phyloP scores from a whole-genome alignment of 139 green algal genomes.

The Auxenochlorella pyrenoidosa region DNA sequence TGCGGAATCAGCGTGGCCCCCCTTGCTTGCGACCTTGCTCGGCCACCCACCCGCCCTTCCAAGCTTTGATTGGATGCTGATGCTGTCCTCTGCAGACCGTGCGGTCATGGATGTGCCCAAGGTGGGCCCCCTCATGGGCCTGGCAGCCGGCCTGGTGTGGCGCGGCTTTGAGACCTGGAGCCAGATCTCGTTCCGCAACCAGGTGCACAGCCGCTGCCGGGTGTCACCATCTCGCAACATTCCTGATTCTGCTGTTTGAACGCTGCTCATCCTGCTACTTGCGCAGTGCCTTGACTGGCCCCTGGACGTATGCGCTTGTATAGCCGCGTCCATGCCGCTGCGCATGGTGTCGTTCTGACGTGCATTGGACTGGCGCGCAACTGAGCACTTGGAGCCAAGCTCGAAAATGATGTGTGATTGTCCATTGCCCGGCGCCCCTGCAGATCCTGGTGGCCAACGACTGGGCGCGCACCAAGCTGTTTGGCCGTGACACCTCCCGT shows the following conservation, averaged over 20 bases:
- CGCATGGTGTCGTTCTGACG: no score
- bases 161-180: slow-evolving; percentile 87
- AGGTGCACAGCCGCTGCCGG: slow-evolving; percentile 57
- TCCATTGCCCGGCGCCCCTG: not conserved
- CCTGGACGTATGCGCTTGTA: no score
- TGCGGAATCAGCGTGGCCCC: no score
- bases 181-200: slow-evolving; percentile 73
- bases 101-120: slow-evolving; percentile 92
- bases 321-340: no score
- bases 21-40: no score
- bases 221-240: not conserved
- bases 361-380: no score
- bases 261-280: not conserved
- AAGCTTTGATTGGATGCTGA: no score
- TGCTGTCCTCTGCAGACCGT: slow-evolving; percentile 75
- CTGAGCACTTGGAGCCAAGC: no score
- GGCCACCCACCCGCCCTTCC: no score
- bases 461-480: slow-evolving; percentile 88
- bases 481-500: slow-evolving; percentile 84
- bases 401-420: no score
- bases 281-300: no score
- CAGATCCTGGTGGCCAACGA: slow-evolving; percentile 83
- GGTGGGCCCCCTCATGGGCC: slow-evolving; percentile 72
- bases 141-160: slow-evolving; percentile 81
- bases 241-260: not conserved